A percentile compares a stretch with the other conserved stretches of the same genome.
Evolutionary conservation across 2,329 filamentous ascomycete species (phyloP).

Genomic region (Colletotrichum sp.): DNA sequence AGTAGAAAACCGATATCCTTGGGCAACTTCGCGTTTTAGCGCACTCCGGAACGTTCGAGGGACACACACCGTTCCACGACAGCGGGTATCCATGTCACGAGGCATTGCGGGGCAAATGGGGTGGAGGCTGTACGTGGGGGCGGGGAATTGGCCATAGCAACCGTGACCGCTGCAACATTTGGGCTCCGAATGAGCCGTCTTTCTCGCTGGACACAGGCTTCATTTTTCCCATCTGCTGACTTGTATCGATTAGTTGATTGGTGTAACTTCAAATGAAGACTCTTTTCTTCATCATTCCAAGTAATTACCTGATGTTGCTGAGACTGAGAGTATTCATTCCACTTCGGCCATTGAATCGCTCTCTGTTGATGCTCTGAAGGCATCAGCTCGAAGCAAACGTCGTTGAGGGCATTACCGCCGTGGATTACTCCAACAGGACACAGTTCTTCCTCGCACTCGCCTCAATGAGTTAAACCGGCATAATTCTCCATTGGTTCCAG

Average conservation of each 20-base stretch:
- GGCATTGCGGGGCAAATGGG: conserved; percentile 1
- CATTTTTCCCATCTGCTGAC: neutral
- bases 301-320: neutral
- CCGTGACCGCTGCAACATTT: neutral
- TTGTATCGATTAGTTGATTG: neutral
- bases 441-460: neutral
- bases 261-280: neutral
- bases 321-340: neutral
- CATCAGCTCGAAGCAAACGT: neutral
- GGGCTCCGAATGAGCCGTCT: neutral
- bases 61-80: neutral
- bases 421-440: conserved; percentile 3
- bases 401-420: neutral
- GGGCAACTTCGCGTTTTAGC: neutral
- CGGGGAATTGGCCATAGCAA: neutral
- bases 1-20: neutral
- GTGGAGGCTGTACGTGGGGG: neutral
- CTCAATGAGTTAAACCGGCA: neutral
- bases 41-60: neutral
- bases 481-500: conserved; percentile 1
- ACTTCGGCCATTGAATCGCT: neutral
- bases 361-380: neutral
- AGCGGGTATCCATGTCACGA: neutral
- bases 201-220: neutral
- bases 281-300: neutral